Percentiles rank a stretch among this genome's conserved stretches.
Conservation (phyloP, 129 eudicot genomes). For the Solidago caesia region DNA sequence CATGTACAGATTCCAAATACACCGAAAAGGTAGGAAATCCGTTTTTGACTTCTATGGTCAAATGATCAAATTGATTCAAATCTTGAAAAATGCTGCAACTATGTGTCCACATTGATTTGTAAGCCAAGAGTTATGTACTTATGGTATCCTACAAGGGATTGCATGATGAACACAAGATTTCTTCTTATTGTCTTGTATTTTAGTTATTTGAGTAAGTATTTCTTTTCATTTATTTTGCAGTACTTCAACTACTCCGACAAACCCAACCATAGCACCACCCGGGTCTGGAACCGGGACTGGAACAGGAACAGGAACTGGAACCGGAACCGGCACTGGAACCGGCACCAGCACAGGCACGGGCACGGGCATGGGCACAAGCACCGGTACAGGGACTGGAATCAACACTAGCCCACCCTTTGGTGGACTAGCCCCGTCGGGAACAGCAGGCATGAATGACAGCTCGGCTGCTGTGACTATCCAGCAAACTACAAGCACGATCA, state of each 20-base stretch:
- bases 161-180: background rate
- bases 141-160: no score
- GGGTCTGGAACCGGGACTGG: slow-evolving; percentile 18
- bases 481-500: slow-evolving; percentile 19
- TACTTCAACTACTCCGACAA: slow-evolving; percentile 39
- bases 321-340: background rate
- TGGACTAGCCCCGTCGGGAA: slow-evolving; percentile 49
- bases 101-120: background rate
- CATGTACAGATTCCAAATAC: background rate
- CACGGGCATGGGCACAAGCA: slow-evolving; percentile 7
- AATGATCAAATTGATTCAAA: background rate
- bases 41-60: background rate
- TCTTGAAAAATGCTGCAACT: background rate
- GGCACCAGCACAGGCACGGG: slow-evolving; percentile 13
- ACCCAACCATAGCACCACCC: slow-evolving; percentile 35
- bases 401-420: slow-evolving; percentile 33
- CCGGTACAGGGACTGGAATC: slow-evolving; percentile 27
- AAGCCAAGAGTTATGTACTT: background rate
- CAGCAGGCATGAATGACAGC: slow-evolving; percentile 38
- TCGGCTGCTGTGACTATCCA: slow-evolving; percentile 26
- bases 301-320: background rate
- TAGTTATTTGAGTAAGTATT: background rate
- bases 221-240: slow-evolving; percentile 5
- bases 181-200: background rate
- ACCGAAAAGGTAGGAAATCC: no score